Evolutionary conservation across 2,329 filamentous ascomycete species (phyloP), one percentile per base, ranked within the genome.

Genomic region (Cytospora piceicola): DNA sequence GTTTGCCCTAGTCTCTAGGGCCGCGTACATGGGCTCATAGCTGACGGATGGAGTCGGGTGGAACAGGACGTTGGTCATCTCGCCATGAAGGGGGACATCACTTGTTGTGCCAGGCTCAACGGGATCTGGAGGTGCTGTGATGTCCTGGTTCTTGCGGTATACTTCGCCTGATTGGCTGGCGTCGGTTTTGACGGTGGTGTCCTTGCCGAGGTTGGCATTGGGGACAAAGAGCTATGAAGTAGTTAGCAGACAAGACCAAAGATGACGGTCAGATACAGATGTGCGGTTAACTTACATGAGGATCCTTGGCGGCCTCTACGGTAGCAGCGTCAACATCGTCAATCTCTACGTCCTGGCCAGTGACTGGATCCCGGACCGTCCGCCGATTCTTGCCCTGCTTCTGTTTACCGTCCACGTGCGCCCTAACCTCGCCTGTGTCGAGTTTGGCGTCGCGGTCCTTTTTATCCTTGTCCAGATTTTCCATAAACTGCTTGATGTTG

Each of bases 1-100:
- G 55, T 86, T 88, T n/a, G 90, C 91, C 12, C 89, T 86, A 70
- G 87, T 86, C 78, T 98, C 93, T 65, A 97, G 77, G 15, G 86
- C 78, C 24, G 83, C 85, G 75, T 91, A 97, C 85, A 93, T 96
- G 5, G 94, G 93, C 76, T 96, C 92, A 74, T 93, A 97, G 79
- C 90, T 93, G 70, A 97, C 86, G 0, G 90, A 91, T 0, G 94
- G 94, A 0, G 94, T 98, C 20, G 95, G 94, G 77, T 97, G 94
- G 77, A 98, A 98, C 34, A 97, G 84, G 22, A 98, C 89, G 69
- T 97, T 97, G 4, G 95, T 98, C 84, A 95, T 97, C 75, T 98
- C 94, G 72, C 94, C 94, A 74, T 94, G 91, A 66, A 98, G 96
- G 3, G 95, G 95, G 1, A 98, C 93, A 77, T 98, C 95, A 30